Base-by-base conservation (phyloP, 305 asterid genomes). In the Fraxinus sp. region DNA sequence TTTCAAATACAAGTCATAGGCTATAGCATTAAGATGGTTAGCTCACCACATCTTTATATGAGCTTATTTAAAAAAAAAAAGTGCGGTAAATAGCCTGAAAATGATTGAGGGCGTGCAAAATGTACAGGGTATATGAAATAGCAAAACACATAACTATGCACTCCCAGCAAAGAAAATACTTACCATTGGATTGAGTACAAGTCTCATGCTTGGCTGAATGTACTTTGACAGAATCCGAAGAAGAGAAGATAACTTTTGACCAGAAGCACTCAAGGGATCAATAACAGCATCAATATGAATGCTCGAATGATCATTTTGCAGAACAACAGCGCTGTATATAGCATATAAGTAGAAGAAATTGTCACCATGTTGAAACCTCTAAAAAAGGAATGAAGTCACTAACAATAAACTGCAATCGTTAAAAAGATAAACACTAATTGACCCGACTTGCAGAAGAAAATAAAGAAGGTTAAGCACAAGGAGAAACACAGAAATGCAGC, bases 261-360 rank as follows among this genome's bases (percentile, higher is more conserved):
- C 99, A 86, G 98, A 91, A 78, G 98, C 84, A 85, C 99, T 97
- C 93, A 97, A 86, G 83, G 99, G 99, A 91, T 97, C 98, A 83
- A 97, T 85, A 74, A 97, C 97, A 18, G 98, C 99, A 92, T 97
- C 99, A 80, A 97, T 92, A 83, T 93, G 99, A 84, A 97, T 92
- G 93, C 94, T 90, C 74, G 99, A 90, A 82, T 84, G 83, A 85
- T 93, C 94, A 82, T 93, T 93, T 83, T 88, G 86, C 81, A 94
- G 78, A 83, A 91, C 83, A 85, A 97, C 98, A 88, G 99, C 98
- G 89, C 99, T 97, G 93, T 79, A 39, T 74, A 87, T 75, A 78
- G 70, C 57, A 74, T 62, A 66, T 74, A 20, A 77, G 36, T 59
- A 86, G 74, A 80, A 79, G 83, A 16, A 79, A 81, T 76, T 72